A percentile compares a stretch with the other conserved stretches of the same genome.
These are phyloP conservation scores for Colletotrichum lentis DNA, from an alignment of 2,329 filamentous ascomycete genomes.

Conservation along the genomic window DNA sequence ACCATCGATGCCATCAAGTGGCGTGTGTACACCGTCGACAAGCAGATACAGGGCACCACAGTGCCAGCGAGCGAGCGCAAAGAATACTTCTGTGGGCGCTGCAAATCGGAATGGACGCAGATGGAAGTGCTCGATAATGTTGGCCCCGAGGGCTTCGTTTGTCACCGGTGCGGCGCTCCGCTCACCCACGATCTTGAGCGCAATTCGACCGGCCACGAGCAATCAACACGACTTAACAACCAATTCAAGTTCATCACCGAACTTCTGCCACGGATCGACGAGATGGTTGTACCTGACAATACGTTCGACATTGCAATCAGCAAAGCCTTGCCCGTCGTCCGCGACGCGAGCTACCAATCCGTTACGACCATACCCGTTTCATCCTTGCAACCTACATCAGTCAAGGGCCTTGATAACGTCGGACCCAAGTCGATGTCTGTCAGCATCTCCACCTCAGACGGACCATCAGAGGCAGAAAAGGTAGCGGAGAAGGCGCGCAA, in stretches of 20 bases:
- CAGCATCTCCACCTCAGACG: slow-evolving; percentile 71
- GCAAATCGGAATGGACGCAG: slow-evolving; percentile 85
- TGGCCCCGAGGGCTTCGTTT: slow-evolving; percentile 77
- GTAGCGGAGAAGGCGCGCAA: slow-evolving; percentile 70
- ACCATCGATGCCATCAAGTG: slow-evolving; percentile 97
- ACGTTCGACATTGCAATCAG: slow-evolving; percentile 75
- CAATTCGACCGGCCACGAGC: slow-evolving; percentile 74
- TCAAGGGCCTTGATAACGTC: slow-evolving; percentile 72
- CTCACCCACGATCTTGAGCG: slow-evolving; percentile 73
- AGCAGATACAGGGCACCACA: slow-evolving; percentile 84
- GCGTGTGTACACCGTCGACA: slow-evolving; percentile 86
- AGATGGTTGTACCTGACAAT: slow-evolving; percentile 76
- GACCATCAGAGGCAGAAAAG: slow-evolving; percentile 72
- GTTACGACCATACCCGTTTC: slow-evolving; percentile 67
- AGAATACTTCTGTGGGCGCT: slow-evolving; percentile 85
- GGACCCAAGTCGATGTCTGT: slow-evolving; percentile 75
- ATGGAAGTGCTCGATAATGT: slow-evolving; percentile 86
- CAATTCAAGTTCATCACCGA: slow-evolving; percentile 82
- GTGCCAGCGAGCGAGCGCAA: slow-evolving; percentile 86
- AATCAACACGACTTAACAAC: slow-evolving; percentile 77
- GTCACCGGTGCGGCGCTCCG: slow-evolving; percentile 76
- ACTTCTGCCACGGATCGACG: slow-evolving; percentile 78
- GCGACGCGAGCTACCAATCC: slow-evolving; percentile 66
- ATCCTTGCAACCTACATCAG: slow-evolving; percentile 68
- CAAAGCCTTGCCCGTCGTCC: slow-evolving; percentile 68